A percentile compares a stretch with the other conserved stretches of the same genome.
Conservation (phyloP, 2,329 filamentous ascomycete genomes). For the Xylaria hypoxylon region DNA sequence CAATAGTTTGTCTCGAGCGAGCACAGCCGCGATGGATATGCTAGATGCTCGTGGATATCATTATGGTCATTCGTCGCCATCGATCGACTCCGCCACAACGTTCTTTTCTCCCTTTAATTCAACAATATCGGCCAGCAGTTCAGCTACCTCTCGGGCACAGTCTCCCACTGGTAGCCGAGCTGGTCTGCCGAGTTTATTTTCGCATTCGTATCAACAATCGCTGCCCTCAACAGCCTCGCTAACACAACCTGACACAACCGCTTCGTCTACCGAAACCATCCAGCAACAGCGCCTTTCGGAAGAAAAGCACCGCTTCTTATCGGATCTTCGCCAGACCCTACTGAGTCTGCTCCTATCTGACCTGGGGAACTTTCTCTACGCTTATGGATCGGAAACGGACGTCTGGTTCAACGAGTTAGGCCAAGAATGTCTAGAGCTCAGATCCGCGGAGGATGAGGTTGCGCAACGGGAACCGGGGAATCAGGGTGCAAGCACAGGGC, state of each 20-base stretch:
- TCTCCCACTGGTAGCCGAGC: slow-evolving; percentile 72
- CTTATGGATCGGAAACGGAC: slow-evolving; percentile 93
- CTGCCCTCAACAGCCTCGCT: slow-evolving; percentile 60
- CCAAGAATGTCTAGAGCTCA: slow-evolving; percentile 73
- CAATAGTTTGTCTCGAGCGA: slow-evolving; percentile 68
- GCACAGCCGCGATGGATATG: slow-evolving; percentile 71
- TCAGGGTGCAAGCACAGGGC: slow-evolving; percentile 58
- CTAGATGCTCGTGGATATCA: slow-evolving; percentile 77
- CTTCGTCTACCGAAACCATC: slow-evolving; percentile 75
- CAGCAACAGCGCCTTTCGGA: slow-evolving; percentile 71
- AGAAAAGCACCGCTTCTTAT: slow-evolving; percentile 82
- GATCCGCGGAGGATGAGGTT: slow-evolving; percentile 65
- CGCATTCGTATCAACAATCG: slow-evolving; percentile 56
- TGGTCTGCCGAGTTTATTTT: slow-evolving; percentile 65
- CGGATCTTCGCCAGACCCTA: slow-evolving; percentile 80
- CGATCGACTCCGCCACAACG: slow-evolving; percentile 80
- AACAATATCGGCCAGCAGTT: slow-evolving; percentile 71
- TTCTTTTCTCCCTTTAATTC: slow-evolving; percentile 92
- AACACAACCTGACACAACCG: slow-evolving; percentile 72
- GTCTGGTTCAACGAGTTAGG: slow-evolving; percentile 81
- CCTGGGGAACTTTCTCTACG: slow-evolving; percentile 85
- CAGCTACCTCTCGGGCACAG: slow-evolving; percentile 69
- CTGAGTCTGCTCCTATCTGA: slow-evolving; percentile 90
- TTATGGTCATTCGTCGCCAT: slow-evolving; percentile 76
- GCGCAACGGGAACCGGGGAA: slow-evolving; percentile 55